Evolutionary conservation across 108 stramenopile genomes (phyloP).

Genomic region (Skeletonema marinoi): DNA sequence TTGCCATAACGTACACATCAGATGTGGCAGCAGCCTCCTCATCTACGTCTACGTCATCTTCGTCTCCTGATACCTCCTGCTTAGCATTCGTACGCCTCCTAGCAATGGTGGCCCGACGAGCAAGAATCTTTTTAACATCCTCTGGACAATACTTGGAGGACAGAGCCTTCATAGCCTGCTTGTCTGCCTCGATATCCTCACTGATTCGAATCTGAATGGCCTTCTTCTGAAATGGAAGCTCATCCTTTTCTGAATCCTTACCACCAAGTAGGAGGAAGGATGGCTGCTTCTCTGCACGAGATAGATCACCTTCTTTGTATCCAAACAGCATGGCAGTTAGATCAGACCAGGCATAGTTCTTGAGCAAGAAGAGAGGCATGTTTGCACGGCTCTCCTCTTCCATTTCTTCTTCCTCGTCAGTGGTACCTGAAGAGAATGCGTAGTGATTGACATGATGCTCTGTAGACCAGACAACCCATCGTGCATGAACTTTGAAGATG

Average conservation of each 20-base stretch:
- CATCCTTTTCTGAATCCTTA: background rate
- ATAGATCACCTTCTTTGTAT: conserved; percentile 12
- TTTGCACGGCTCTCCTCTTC: conserved; percentile 36
- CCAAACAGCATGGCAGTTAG: conserved; percentile 25
- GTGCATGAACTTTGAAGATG: conserved; percentile 42
- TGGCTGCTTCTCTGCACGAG: background rate
- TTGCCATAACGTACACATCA: background rate
- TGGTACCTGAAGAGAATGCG: conserved; percentile 31
- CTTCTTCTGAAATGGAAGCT: conserved; percentile 26
- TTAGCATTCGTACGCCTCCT: background rate
- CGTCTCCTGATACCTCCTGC: background rate
- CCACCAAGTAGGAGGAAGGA: background rate
- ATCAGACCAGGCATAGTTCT: conserved; percentile 25
- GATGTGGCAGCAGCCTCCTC: background rate
- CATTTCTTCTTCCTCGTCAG: conserved; percentile 42
- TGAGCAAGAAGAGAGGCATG: conserved; percentile 47
- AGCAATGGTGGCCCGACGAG: background rate
- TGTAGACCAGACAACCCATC: conserved; percentile 37
- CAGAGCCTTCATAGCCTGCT: conserved; percentile 3
- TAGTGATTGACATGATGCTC: conserved; percentile 55
- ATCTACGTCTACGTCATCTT: background rate
- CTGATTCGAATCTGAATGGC: conserved; percentile 30
- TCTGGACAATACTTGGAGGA: conserved; percentile 2
- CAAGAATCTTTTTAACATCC: background rate
- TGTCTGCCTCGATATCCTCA: conserved; percentile 31